Percentiles rank a stretch among this genome's conserved stretches.
phyloP scores from a whole-genome alignment of 306 rosid genomes.

The Ochetophila trinervis region DNA sequence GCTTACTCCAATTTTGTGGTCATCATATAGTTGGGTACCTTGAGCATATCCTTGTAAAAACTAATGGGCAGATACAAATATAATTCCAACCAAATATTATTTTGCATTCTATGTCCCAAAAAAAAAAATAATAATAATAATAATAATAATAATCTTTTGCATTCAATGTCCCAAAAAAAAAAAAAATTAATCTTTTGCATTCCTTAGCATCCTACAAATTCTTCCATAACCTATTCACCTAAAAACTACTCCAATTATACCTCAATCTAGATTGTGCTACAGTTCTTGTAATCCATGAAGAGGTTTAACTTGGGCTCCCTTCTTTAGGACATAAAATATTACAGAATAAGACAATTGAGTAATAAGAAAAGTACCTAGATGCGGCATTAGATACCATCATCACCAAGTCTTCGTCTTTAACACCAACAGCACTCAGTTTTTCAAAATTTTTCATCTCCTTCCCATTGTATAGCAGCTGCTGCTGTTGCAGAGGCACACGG shows the following conservation, averaged over 20 bases:
- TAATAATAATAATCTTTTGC: too few relatives aligned
- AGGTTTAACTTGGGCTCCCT: background rate
- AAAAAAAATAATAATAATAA: too few relatives aligned
- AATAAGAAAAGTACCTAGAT: conserved; percentile 49
- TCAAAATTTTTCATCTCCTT: conserved; percentile 68
- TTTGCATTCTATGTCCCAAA: too few relatives aligned
- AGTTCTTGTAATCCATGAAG: background rate
- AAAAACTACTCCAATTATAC: background rate
- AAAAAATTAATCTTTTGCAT: too few relatives aligned
- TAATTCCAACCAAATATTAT: too few relatives aligned
- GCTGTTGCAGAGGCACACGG: conserved; percentile 74
- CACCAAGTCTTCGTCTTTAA: conserved; percentile 83
- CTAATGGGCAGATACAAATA: too few relatives aligned
- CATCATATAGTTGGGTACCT: too few relatives aligned
- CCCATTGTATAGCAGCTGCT: conserved; percentile 82
- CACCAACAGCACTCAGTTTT: conserved; percentile 74
- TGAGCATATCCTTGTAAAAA: too few relatives aligned
- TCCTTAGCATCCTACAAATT: too few relatives aligned
- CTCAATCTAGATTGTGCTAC: background rate
- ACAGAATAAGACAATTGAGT: background rate
- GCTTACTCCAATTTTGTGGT: too few relatives aligned
- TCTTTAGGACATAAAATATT: background rate
- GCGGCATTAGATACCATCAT: conserved; percentile 68
- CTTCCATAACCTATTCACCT: too few relatives aligned
- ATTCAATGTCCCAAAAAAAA: too few relatives aligned